Evolutionary conservation across 768 basidiomycete species (phyloP), one percentile per base, ranked within the genome.

Genomic region (Mycena galopus): DNA sequence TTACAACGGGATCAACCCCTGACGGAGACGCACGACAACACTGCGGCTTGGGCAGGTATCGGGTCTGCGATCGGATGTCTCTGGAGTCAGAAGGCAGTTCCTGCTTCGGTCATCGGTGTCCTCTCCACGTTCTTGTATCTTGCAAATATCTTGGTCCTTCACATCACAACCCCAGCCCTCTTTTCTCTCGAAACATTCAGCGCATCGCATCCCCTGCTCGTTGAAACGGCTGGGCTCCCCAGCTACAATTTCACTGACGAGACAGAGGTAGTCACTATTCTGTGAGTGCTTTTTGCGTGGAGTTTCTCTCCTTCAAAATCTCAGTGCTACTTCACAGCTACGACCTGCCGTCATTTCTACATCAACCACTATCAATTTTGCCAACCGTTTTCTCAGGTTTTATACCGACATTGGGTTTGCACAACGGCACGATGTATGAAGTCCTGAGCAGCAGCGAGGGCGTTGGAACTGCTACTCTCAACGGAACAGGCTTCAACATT

Each of bases 81-180:
- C 7, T 39, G 39, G 39, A 16, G 12, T 16, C 39, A 39, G 39
- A 8, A 3, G 17, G 17, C 11, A 16, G 7, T 39, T 16, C 4
- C 39, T 7, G 11, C 39, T 39, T 16, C 12, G 3, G 12, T 39
- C 39, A 39, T 10, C 12, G 39, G 39, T 5, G 39, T 39, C 4
- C 39, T 74, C 11, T 73, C 76, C 25, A 72, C 77, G 37, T 44
- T 35, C 8, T 23, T 53, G 8, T 79, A 79, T 59, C 65, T 80
- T 12, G 51, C 51, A 21, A 69, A 62, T 39, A 23, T 80, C 17
- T 76, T 71, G 23, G 19, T 44, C 16, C 69, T 79, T 12, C 79
- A 79, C 6, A 73, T 75, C 53, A 30, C 75, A 2, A 76, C 79
- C 2, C 64, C 79, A 0, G 57, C 79, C 2, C 66, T 80, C 30